Evolutionary conservation across 768 basidiomycete species (phyloP).

Genomic region (Psilocybe cyanescens): DNA sequence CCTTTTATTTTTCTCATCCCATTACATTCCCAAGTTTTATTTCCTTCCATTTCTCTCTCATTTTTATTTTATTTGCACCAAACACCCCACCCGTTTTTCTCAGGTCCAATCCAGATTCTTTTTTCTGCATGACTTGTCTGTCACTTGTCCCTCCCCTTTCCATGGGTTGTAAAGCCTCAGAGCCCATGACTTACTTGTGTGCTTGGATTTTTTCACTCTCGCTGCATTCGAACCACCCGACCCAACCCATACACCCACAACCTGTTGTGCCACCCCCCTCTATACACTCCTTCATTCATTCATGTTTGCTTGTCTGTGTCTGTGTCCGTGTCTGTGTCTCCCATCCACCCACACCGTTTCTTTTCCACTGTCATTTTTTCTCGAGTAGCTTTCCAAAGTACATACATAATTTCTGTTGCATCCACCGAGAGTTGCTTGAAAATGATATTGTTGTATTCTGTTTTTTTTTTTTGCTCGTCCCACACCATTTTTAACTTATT

Average conservation of each 20-base stretch:
- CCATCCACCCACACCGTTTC: neutral
- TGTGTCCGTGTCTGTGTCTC: constrained; percentile 3
- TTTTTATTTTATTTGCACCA: constrained; percentile 4
- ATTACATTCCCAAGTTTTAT: neutral
- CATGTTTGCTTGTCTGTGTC: constrained; percentile 16
- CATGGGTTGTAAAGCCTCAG: constrained; percentile 19
- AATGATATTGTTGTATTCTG: neutral
- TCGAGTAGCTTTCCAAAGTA: neutral
- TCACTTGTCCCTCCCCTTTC: constrained; percentile 3
- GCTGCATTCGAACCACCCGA: neutral
- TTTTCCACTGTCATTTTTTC: neutral
- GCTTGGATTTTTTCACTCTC: constrained; percentile 14
- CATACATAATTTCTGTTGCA: neutral
- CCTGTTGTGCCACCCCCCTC: constrained; percentile 21
- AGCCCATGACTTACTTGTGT: constrained; percentile 15
- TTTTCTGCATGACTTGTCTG: constrained; percentile 3
- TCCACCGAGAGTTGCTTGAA: neutral
- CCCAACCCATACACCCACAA: constrained; percentile 1
- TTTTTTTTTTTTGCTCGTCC: neutral
- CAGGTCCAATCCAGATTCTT: too few species aligned
- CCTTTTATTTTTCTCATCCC: too few species aligned
- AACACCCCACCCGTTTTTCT: neutral
- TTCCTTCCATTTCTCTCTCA: constrained; percentile 9
- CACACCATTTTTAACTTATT: too few species aligned
- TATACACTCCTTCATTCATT: constrained; percentile 32